phyloP scores from a whole-genome alignment of 169 alveolate genomes.

The Plasmodium inui region DNA sequence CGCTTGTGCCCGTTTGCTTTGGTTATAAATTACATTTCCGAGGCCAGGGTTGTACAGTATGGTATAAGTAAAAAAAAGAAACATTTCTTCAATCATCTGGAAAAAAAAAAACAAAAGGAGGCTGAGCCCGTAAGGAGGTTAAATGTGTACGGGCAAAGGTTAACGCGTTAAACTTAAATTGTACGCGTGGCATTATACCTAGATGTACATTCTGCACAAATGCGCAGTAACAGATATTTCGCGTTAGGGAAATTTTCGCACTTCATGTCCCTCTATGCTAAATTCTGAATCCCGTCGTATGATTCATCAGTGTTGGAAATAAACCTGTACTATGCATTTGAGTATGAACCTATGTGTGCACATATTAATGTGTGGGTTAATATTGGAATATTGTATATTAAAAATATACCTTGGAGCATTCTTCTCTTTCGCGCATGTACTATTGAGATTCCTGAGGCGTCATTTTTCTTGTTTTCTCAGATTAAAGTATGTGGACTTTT shows the following conservation, averaged over 20 bases:
- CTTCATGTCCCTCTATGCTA: background rate
- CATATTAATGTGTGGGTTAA: background rate
- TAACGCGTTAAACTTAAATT: background rate
- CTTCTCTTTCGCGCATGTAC: background rate
- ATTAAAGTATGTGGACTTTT: background rate
- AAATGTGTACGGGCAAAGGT: slow-evolving; percentile 10
- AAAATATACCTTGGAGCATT: background rate
- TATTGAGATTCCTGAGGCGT: background rate
- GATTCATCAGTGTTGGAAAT: background rate
- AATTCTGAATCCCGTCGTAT: background rate
- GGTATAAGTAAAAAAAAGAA: background rate
- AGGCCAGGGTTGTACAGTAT: background rate
- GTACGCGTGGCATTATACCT: background rate
- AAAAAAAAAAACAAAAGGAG: background rate
- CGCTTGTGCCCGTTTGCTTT: background rate
- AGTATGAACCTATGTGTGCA: background rate
- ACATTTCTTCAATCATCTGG: background rate
- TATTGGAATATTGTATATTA: background rate
- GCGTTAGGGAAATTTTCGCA: background rate
- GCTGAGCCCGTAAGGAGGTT: background rate
- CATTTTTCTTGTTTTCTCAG: background rate
- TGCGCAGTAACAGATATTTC: background rate
- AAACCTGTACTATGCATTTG: background rate
- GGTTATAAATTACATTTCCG: background rate
- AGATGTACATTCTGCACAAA: background rate